Conservation (phyloP, 169 alveolate genomes). For the Cryptosporidium ryanae region DNA sequence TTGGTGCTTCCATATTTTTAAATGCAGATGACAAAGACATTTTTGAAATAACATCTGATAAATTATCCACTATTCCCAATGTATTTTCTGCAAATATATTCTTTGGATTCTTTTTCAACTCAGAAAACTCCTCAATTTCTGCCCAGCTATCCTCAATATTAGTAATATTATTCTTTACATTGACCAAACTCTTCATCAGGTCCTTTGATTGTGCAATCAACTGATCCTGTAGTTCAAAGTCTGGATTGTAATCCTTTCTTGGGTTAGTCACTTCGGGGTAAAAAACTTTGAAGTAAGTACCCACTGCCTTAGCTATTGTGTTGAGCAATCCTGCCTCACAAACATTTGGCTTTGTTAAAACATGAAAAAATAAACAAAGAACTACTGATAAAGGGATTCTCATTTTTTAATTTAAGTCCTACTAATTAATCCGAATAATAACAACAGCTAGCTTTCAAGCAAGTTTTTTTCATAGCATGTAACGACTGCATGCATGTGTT, state of each 20-base stretch:
- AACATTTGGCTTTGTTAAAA: constrained; percentile 27
- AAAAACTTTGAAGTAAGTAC: constrained; percentile 56
- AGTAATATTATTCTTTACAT: constrained; percentile 45
- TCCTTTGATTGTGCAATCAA: constrained; percentile 48
- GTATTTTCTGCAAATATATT: constrained; percentile 65
- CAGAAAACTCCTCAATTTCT: constrained; percentile 45
- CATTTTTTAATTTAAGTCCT: constrained; percentile 26
- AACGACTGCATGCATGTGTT: constrained; percentile 39
- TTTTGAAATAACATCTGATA: constrained; percentile 59
- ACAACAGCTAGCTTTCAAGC: too few species aligned
- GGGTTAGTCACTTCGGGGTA: constrained; percentile 66
- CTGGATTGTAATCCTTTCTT: constrained; percentile 58
- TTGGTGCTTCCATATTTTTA: constrained; percentile 68
- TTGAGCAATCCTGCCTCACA: constrained; percentile 68
- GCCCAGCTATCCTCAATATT: constrained; percentile 51
- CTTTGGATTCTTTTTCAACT: constrained; percentile 43
- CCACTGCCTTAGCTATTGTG: constrained; percentile 30
- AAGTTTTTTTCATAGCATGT: constrained; percentile 9
- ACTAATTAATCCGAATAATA: too few species aligned
- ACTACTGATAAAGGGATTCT: constrained; percentile 21
- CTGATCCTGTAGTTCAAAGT: constrained; percentile 55
- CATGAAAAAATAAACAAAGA: constrained; percentile 19
- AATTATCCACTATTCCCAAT: constrained; percentile 44
- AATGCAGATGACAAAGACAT: constrained; percentile 71
- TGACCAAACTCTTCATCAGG: constrained; percentile 25